Conservation (phyloP, 805 yeast species). For the Millerago galiae region DNA sequence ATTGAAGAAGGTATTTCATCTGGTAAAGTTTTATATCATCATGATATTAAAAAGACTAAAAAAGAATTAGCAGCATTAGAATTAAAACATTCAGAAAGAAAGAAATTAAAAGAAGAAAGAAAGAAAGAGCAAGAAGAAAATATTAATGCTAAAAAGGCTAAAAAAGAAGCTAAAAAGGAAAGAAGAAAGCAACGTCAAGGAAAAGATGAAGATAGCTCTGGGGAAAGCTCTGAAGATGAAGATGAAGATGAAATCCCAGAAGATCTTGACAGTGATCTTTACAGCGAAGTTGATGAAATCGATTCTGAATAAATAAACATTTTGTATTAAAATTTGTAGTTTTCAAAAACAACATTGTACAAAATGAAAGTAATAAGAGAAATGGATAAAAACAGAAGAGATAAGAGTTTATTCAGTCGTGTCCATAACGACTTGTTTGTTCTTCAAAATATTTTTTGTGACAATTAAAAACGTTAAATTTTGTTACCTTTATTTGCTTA, state of each 20-base stretch:
- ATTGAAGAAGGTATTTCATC: conserved; percentile 89
- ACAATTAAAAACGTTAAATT: no score
- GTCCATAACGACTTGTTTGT: no score
- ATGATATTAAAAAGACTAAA: conserved; percentile 55
- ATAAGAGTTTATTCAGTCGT: no score
- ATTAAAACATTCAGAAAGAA: conserved; percentile 54
- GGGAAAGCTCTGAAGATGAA: conserved; percentile 29
- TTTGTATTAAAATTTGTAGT: not conserved
- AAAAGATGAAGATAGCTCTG: conserved; percentile 25
- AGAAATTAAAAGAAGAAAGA: conserved; percentile 61
- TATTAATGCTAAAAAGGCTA: conserved; percentile 67
- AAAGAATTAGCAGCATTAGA: conserved; percentile 58
- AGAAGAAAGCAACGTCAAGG: conserved; percentile 53
- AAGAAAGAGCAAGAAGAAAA: conserved; percentile 74
- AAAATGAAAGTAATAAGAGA: no score
- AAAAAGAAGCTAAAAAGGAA: conserved; percentile 64
- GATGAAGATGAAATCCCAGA: conserved; percentile 36
- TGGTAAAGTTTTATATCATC: conserved; percentile 85
- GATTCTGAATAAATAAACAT: conserved; percentile 13
- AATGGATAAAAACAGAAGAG: no score
- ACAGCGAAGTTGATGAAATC: conserved; percentile 35
- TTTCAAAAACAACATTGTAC: no score
- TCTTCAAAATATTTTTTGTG: no score
- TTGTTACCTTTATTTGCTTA: no score
- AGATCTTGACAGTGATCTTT: conserved; percentile 40